Conservation (phyloP, 805 yeast genomes). For the Sporopachydermia quercuum region DNA sequence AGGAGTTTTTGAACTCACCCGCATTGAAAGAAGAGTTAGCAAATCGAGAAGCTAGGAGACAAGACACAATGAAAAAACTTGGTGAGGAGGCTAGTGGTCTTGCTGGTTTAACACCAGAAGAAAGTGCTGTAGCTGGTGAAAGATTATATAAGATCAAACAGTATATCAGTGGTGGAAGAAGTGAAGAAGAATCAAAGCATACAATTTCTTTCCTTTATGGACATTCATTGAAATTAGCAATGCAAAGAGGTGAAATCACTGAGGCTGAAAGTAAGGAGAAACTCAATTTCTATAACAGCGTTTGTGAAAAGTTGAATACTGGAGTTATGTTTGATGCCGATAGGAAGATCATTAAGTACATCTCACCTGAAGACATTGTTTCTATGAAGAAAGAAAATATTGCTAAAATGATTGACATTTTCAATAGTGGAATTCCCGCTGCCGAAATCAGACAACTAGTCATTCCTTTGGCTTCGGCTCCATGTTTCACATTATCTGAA, state of each 20-base stretch:
- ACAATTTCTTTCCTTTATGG: conserved; percentile 39
- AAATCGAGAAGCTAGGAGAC: conserved; percentile 27
- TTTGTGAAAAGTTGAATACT: conserved; percentile 28
- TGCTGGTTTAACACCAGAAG: conserved; percentile 14
- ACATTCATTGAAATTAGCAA: conserved; percentile 27
- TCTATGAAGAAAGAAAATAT: conserved; percentile 15
- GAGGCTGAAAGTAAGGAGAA: conserved; percentile 14
- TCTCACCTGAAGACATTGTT: conserved; percentile 21
- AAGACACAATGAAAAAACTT: conserved; percentile 17
- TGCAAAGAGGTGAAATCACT: conserved; percentile 23
- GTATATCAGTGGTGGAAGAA: conserved; percentile 43
- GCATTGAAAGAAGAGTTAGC: conserved; percentile 27
- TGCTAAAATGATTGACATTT: conserved; percentile 6
- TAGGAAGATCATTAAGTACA: conserved; percentile 24
- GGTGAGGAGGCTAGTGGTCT: conserved; percentile 15
- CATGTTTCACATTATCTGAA: conserved; percentile 19
- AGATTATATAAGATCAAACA: conserved; percentile 43
- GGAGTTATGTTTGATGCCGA: conserved; percentile 33
- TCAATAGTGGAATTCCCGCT: conserved; percentile 17
- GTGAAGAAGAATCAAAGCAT: conserved; percentile 37
- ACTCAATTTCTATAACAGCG: conserved; percentile 19
- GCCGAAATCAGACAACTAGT: conserved; percentile 27
- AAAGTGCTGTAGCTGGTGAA: conserved; percentile 24
- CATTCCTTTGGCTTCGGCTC: conserved; percentile 24
- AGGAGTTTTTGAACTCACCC: conserved; percentile 44